A percentile compares a stretch with the other conserved stretches of the same genome.
Conservation (phyloP, 495 filamentous ascomycete species). For the Thozetella sp. region DNA sequence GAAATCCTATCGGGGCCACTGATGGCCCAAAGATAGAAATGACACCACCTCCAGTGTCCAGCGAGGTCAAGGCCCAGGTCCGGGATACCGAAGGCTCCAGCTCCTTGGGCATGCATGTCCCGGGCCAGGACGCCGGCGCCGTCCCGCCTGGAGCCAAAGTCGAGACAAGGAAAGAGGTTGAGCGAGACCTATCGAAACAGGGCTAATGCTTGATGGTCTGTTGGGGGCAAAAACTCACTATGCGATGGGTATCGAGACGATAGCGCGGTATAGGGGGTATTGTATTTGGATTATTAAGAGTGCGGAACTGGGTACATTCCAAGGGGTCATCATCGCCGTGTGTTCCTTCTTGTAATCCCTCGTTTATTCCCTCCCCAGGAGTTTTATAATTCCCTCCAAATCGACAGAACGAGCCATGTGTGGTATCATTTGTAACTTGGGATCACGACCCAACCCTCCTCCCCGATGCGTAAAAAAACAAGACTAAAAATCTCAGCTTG, state of each 20-base stretch:
- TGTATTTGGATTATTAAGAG: too few species aligned
- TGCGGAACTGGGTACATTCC: too few species aligned
- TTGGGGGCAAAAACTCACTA: too few species aligned
- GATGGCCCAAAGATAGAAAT: slow-evolving; percentile 13
- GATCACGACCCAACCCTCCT: neutral
- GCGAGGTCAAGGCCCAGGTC: slow-evolving; percentile 17
- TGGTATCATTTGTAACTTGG: slow-evolving; percentile 10
- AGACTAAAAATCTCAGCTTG: too few species aligned
- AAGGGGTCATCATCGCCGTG: too few species aligned
- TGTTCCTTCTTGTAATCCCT: too few species aligned
- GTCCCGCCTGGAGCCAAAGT: neutral
- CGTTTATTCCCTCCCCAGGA: too few species aligned
- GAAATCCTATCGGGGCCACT: slow-evolving; percentile 24
- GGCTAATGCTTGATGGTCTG: too few species aligned
- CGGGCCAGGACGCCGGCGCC: slow-evolving; percentile 7
- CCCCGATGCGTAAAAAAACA: neutral
- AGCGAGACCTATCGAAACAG: slow-evolving; percentile 30
- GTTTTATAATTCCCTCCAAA: too few species aligned
- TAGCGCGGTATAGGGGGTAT: too few species aligned
- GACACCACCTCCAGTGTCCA: slow-evolving; percentile 8
- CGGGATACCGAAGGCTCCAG: neutral
- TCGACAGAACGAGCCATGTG: too few species aligned
- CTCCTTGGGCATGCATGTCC: slow-evolving; percentile 5
- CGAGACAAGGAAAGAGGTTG: slow-evolving; percentile 17
- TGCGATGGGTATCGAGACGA: too few species aligned